Base-by-base conservation (phyloP, 257 asterid genomes). In the Solanum infundibuliforme region DNA sequence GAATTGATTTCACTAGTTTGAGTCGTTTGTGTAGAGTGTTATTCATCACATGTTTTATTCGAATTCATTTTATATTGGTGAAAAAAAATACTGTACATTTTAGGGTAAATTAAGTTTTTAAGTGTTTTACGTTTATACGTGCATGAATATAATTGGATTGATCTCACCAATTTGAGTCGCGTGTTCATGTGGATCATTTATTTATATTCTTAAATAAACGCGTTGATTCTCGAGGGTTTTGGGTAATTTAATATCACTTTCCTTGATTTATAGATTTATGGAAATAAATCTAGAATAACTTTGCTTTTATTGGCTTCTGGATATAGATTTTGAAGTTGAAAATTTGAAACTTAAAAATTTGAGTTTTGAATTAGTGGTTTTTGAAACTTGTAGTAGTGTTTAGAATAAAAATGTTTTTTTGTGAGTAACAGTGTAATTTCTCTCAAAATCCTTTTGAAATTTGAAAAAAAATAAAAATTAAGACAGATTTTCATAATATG, bases 381-480 rank as follows among this genome's bases (percentile, higher is more conserved):
- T 29, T 29, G 21, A 29, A 27, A 29, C 21, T 27, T 13, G 5
- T 27, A 27, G 10, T 6, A 1, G 11, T 68, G 36, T 68, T 68
- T 68, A 20, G 21, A 68, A 29, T 12, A 68, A 68, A 6, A 27
- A 27, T 12, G 5, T 1, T 0, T 1, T 68, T 27, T 25, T 68
- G 8, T 1, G 74, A 29, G 35, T 27, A 2, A 12, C 3, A 27
- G 0, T 68, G 3, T 0, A 6, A 27, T 27, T 68, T 27, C 1
- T 68, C 35, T 11, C 20, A 68, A 27, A 68, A 27, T 4, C 35
- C 7, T 27, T 66, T 12, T 6, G 21, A 27, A 12, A 12, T 27
- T 1, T 27, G 11, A 23, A 62, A 4, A 4, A 58, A 62, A 23
- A 7, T 7, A 1, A 16, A 52, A 52, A 16, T 4, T 1, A n/a